phyloP scores from a whole-genome alignment of 441 rosid species.

The Raphanus hybrid region DNA sequence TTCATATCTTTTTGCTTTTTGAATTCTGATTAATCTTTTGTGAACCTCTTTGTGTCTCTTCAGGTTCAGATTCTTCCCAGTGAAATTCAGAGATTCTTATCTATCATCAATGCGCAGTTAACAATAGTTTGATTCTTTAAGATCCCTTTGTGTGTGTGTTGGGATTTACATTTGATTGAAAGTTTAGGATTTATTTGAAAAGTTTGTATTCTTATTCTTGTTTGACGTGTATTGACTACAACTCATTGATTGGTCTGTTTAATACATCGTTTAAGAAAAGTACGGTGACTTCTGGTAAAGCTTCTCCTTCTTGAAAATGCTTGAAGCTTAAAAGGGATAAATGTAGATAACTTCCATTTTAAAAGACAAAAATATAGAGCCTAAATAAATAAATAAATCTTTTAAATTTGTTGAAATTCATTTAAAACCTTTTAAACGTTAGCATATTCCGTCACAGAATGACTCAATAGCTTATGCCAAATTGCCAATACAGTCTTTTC shows the following conservation, averaged over 20 bases:
- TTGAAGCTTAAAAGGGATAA: not conserved
- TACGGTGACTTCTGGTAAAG: not conserved
- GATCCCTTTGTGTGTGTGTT: conserved; percentile 34
- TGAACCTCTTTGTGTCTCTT: not conserved
- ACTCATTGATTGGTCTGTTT: conserved; percentile 6
- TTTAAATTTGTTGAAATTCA: not conserved
- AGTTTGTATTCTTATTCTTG: conserved; percentile 14
- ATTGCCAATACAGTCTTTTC: not conserved
- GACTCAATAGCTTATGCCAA: not conserved
- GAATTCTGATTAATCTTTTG: not conserved
- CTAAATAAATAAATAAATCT: too few species aligned
- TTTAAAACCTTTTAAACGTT: not conserved
- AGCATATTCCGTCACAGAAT: not conserved
- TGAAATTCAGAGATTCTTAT: conserved; percentile 13
- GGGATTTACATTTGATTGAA: conserved; percentile 36
- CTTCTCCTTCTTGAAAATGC: not conserved
- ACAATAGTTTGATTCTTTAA: conserved; percentile 38
- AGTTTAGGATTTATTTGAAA: conserved; percentile 4
- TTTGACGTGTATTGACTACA: not conserved
- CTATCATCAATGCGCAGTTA: conserved; percentile 8
- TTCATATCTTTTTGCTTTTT: not conserved
- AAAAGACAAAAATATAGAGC: too few species aligned
- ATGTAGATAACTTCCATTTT: not conserved
- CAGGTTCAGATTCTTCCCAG: conserved; percentile 28
- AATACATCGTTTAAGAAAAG: not conserved